These are phyloP conservation scores for Ogataea paraovalis DNA, from an alignment of 805 yeast species.

Conservation along the genomic window DNA sequence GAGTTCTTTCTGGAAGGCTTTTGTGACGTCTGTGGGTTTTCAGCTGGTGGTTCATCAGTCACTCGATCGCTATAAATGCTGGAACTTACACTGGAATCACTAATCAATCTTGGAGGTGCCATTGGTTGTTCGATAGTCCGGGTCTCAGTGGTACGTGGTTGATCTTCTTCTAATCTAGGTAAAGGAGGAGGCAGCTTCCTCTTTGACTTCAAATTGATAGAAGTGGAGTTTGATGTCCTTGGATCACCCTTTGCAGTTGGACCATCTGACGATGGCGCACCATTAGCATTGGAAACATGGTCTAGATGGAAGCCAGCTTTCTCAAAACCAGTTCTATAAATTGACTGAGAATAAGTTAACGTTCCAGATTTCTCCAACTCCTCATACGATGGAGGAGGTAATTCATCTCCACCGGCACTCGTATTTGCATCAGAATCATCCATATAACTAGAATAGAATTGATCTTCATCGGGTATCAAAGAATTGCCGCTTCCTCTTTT, in stretches of 20 bases:
- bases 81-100: slow-evolving; percentile 13
- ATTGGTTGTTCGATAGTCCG: background rate
- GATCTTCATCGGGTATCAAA: slow-evolving; percentile 24
- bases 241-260: background rate
- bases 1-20: background rate
- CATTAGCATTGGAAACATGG: slow-evolving; percentile 16
- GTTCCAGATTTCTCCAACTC: slow-evolving; percentile 32
- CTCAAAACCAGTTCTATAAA: slow-evolving; percentile 34
- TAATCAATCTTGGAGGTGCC: slow-evolving; percentile 5
- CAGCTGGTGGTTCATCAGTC: background rate
- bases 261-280: background rate
- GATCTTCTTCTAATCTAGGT: slow-evolving; percentile 3
- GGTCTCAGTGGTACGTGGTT: too few species aligned
- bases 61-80: slow-evolving; percentile 16
- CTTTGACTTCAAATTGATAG: slow-evolving; percentile 11
- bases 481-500: slow-evolving; percentile 21
- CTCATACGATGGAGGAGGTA: slow-evolving; percentile 32
- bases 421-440: slow-evolving; percentile 6
- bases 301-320: slow-evolving; percentile 33
- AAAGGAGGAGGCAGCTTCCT: slow-evolving; percentile 26
- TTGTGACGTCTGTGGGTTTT: background rate
- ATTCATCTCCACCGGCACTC: slow-evolving; percentile 10
- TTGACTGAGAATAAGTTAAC: slow-evolving; percentile 30
- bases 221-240: background rate
- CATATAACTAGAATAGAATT: slow-evolving; percentile 11